phyloP scores from a whole-genome alignment of 768 basidiomycete species.

The Mycena capillaripes region DNA sequence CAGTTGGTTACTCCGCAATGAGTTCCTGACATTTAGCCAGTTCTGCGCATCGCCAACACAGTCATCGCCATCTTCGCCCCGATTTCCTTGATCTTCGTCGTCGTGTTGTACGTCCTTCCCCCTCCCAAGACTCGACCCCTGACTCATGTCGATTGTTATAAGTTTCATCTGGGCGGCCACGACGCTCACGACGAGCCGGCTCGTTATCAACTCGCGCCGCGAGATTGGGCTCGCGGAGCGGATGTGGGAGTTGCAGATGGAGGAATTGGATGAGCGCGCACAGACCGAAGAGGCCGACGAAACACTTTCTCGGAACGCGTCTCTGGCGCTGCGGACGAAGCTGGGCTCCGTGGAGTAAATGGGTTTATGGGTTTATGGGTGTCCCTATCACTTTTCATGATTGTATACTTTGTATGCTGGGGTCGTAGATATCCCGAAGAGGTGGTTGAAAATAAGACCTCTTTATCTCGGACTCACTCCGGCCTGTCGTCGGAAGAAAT shows the following conservation, averaged over 20 bases:
- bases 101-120: conserved; percentile 18
- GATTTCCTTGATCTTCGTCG: conserved; percentile 14
- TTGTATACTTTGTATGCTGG: too few relatives aligned
- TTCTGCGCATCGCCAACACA: conserved; percentile 15
- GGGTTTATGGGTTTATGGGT: too few relatives aligned
- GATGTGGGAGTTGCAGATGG: background rate
- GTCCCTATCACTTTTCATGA: too few relatives aligned
- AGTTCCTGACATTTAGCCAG: background rate
- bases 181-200: conserved; percentile 16
- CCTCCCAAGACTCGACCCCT: too few relatives aligned
- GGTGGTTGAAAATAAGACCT: too few relatives aligned
- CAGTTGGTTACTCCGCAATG: background rate
- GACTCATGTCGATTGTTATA: background rate
- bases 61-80: conserved; percentile 19
- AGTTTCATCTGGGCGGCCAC: conserved; percentile 13
- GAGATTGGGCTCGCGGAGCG: background rate
- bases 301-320: too few relatives aligned
- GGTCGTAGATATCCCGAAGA: too few relatives aligned
- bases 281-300: too few relatives aligned
- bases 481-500: too few relatives aligned
- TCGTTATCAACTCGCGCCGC: conserved; percentile 23
- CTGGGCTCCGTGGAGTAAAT: too few relatives aligned
- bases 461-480: too few relatives aligned
- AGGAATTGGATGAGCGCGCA: background rate
- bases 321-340: too few relatives aligned